Evolutionary conservation across 495 filamentous ascomycete species (phyloP), one percentile per base, ranked within the genome.

Genomic region (Ramalina peruviana): DNA sequence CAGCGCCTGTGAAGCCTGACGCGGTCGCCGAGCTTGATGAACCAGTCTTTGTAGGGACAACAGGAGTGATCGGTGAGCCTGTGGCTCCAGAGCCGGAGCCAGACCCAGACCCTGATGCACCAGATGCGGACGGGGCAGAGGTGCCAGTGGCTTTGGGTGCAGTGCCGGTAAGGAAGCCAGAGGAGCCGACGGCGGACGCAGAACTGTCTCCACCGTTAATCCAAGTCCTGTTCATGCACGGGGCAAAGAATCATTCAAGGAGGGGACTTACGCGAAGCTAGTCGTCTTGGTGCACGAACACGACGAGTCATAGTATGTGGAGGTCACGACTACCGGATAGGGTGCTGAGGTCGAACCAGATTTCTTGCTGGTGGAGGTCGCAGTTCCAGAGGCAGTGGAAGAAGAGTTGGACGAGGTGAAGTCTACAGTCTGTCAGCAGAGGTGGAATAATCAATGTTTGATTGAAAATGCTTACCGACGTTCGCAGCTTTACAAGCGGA

Each of bases 221-320:
- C 17, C 9, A 10, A 42, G 6, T 12, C 9, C 40, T 9, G 15
- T 6, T 15, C 40, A 42, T 10, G 40, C 15, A n/a, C 7, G 11
- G 4, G 3, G 36, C 26, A 33, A 30, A 3, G n/a, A 12, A 27
- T 9, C 40, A 12, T 43, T 6, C 7, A 17, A 17, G n/a, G 7
- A 19, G 17, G 26, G 9, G n/a, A 42, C 47, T 13, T 30, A 59
- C 57, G 51, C 49, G 15, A 49, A 11, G 39, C 46, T 27, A 13
- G 40, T 49, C 30, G 54, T 56, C 44, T 56, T 59, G 6, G 57
- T 59, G 57, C 57, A 59, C 12, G 54, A 56, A 39, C 57, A 59
- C 21, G 48, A 50, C 21, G 42, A 44, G 23, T 59, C 57, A 20
- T 51, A 59, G 48, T 51, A 56, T 40, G 54, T 59, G 7, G 57